phyloP scores from a whole-genome alignment of 495 filamentous ascomycete genomes.

The Penicillium simplicissimum region DNA sequence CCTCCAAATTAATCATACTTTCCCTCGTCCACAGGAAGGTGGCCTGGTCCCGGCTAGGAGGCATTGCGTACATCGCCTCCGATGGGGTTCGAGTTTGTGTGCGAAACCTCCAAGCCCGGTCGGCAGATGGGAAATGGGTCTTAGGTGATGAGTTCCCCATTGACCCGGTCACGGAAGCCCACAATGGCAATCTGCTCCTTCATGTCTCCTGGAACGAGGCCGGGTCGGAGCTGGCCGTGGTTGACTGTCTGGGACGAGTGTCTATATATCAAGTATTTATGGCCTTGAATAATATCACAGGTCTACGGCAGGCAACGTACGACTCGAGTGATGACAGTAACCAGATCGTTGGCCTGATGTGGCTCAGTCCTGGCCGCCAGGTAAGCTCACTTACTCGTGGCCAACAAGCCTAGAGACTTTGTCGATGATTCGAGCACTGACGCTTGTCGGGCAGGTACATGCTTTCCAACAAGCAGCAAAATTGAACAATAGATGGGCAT shows the following conservation, averaged over 20 bases:
- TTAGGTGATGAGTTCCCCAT: constrained; percentile 62
- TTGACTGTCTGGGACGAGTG: constrained; percentile 73
- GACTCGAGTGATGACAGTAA: constrained; percentile 71
- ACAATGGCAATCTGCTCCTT: constrained; percentile 55
- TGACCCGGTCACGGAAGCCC: constrained; percentile 43
- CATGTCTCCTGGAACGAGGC: constrained; percentile 81
- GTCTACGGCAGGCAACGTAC: constrained; percentile 52
- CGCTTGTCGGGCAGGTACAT: constrained; percentile 37
- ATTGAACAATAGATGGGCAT: constrained; percentile 52
- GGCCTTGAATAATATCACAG: constrained; percentile 64
- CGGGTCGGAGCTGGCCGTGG: constrained; percentile 71
- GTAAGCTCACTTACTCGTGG: not conserved
- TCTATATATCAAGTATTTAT: constrained; percentile 63
- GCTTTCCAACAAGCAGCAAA: constrained; percentile 54
- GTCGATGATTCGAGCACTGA: not conserved
- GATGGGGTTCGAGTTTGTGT: constrained; percentile 68
- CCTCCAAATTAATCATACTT: not conserved
- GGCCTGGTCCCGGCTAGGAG: constrained; percentile 87
- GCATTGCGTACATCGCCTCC: constrained; percentile 78
- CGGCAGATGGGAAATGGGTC: constrained; percentile 73
- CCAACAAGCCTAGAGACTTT: not conserved
- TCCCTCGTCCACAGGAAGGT: constrained; percentile 57
- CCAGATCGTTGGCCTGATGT: constrained; percentile 79
- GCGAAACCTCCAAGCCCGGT: constrained; percentile 67
- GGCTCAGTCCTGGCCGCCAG: constrained; percentile 62